phyloP scores from a whole-genome alignment of 352 stramenopile species.

The Pythium aristosporum region DNA sequence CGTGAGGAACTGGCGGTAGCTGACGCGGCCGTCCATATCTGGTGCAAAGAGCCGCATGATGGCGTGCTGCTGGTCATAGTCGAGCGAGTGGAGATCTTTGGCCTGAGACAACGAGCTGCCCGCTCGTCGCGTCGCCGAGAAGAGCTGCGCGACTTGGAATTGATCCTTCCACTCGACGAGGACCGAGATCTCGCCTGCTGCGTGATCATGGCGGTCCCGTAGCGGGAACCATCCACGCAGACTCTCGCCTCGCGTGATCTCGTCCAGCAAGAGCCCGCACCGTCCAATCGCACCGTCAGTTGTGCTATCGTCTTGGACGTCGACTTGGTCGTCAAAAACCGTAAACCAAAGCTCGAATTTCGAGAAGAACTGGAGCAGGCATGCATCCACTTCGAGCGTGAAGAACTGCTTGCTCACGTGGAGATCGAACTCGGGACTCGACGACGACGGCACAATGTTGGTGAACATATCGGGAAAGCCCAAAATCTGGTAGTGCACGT shows the following conservation, averaged over 20 bases:
- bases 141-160: constrained; percentile 65
- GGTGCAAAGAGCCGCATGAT: constrained; percentile 59
- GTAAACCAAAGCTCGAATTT: constrained; percentile 83
- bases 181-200: constrained; percentile 67
- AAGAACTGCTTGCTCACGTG: constrained; percentile 63
- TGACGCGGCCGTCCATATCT: constrained; percentile 60
- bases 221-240: constrained; percentile 77
- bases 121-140: constrained; percentile 31
- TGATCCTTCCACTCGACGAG: constrained; percentile 77
- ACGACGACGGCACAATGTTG: constrained; percentile 66
- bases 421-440: constrained; percentile 76
- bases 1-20: constrained; percentile 69
- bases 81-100: constrained; percentile 51
- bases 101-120: constrained; percentile 10
- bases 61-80: constrained; percentile 72
- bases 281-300: constrained; percentile 71
- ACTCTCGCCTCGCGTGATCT: constrained; percentile 67
- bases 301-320: constrained; percentile 32
- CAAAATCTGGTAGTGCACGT: constrained; percentile 90
- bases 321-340: constrained; percentile 81
- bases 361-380: constrained; percentile 77
- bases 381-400: constrained; percentile 64
- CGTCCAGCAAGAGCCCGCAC: constrained; percentile 61
- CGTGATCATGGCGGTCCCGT: constrained; percentile 46
- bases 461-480: constrained; percentile 89